Base-by-base conservation (phyloP, 108 stramenopile genomes). In the Fragilariopsis cylindrus region DNA sequence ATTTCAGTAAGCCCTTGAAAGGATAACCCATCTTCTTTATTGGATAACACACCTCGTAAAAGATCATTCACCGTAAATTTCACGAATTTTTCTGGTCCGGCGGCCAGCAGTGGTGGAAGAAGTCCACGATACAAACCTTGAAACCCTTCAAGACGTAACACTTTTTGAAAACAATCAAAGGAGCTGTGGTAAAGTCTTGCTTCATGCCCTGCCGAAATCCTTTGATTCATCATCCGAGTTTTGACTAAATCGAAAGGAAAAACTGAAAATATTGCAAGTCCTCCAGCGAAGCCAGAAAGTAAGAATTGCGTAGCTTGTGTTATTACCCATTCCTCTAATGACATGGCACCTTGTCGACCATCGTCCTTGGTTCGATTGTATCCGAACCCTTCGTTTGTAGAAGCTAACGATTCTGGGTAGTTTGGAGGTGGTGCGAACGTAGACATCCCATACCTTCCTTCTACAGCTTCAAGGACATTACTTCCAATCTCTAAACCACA, bases 41-140 rank as follows among this genome's bases (percentile, higher is more conserved):
- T 60, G 60, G 43, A 47, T 7, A 71, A 30, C 12, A 13, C 50
- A 68, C 65, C 65, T 46, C 47, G 56, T 13, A 79, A 16, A 41
- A 80, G 63, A 55, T 88, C 85, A 58, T 87, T 84, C 43, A 85
- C 86, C 4, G 70, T 73, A 57, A 91, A 63, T 63, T 88, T 88
- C 44, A 88, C 79, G 60, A 83, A 83, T 74, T 87, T 87, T 46
- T 91, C 90, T 7, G 92, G 92, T 9, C 84, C 88, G 16, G 82
- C 77, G 8, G 82, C 86, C 18, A 90, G 58, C 15, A 87, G 64
- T 44, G 82, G 81, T 15, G 87, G 85, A 4, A 71, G 73, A 12
- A 87, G 30, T 4, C 89, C 89, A 11, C 83, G 57, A 69, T 87
- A 87, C 2, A 90, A 71, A 0, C 86, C 87, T 3, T 30, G 11